phyloP scores from a whole-genome alignment of 805 yeast species.

The Wickerhamiella siamensis region DNA sequence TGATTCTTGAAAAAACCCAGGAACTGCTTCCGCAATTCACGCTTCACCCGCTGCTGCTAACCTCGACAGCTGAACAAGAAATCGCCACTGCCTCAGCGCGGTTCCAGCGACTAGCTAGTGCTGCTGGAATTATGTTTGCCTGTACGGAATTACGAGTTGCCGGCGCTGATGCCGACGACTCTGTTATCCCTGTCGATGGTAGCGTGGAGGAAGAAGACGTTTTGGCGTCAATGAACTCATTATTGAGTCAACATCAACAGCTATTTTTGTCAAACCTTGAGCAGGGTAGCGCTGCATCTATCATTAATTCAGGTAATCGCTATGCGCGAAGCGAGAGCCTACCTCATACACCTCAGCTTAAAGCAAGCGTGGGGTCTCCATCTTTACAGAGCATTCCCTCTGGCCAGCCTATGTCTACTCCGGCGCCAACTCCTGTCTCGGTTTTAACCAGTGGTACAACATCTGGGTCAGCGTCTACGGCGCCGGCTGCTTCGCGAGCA shows the following conservation, averaged over 20 bases:
- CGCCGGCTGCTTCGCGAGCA: no score
- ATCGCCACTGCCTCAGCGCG: conserved; percentile 20
- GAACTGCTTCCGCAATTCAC: conserved; percentile 25
- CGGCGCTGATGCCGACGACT: not conserved
- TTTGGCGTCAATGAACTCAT: not conserved
- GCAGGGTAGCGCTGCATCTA: not conserved
- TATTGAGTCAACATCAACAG: conserved; percentile 8
- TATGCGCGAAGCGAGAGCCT: no score
- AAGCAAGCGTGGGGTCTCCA: no score
- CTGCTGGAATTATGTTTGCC: conserved; percentile 26
- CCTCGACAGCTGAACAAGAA: conserved; percentile 27
- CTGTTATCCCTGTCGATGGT: not conserved
- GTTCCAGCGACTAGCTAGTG: conserved; percentile 24
- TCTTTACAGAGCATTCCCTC: no score
- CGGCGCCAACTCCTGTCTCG: no score
- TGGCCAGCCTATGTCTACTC: no score
- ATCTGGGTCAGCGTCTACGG: no score
- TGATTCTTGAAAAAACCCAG: conserved; percentile 22
- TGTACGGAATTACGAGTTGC: conserved; percentile 16
- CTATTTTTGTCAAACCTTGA: conserved; percentile 5
- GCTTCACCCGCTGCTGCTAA: conserved; percentile 36
- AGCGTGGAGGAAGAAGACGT: conserved; percentile 3
- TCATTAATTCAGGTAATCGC: no score
- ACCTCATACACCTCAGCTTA: no score
- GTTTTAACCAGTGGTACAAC: no score